phyloP scores from a whole-genome alignment of 768 basidiomycete species.

The Crucibulum laeve region DNA sequence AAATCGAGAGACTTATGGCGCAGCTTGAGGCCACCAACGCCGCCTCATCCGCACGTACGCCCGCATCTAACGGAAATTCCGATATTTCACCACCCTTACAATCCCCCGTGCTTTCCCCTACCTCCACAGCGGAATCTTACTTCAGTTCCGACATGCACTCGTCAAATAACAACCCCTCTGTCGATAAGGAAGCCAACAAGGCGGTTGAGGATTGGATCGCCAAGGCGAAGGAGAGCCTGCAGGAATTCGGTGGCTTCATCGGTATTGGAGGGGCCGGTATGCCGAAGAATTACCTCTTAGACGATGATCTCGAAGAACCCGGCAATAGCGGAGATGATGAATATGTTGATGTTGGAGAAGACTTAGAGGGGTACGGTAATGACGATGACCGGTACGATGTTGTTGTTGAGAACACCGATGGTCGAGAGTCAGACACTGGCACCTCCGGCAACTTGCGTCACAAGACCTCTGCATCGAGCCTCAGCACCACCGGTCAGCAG shows the following conservation, averaged over 20 bases:
- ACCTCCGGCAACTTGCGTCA: conserved; percentile 20
- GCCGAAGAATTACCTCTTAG: conserved; percentile 46
- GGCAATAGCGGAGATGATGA: conserved; percentile 37
- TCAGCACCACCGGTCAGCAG: conserved; percentile 25
- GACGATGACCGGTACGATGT: conserved; percentile 34
- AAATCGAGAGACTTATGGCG: conserved; percentile 69
- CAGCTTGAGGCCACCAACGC: conserved; percentile 51
- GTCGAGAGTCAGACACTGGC: conserved; percentile 24
- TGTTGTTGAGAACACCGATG: conserved; percentile 37
- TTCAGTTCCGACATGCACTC: conserved; percentile 22
- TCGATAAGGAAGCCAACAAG: conserved; percentile 27
- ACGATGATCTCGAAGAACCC: conserved; percentile 40
- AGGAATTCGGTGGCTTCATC: conserved; percentile 65
- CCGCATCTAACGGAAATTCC: conserved; percentile 12
- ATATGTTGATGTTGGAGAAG: conserved; percentile 27
- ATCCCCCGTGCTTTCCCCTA: conserved; percentile 34
- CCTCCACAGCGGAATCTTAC: conserved; percentile 23
- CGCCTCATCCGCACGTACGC: conserved; percentile 11
- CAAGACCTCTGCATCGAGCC: conserved; percentile 34
- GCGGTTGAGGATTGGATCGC: conserved; percentile 76
- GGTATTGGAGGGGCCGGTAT: conserved; percentile 54
- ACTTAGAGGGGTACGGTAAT: conserved; percentile 21
- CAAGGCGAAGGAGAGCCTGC: conserved; percentile 64
- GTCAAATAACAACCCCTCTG: conserved; percentile 8
- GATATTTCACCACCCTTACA: conserved; percentile 23